Percentiles rank a stretch among this genome's conserved stretches.
phyloP scores from a whole-genome alignment of 805 yeast species.

The Ogataea nonfermentans region DNA sequence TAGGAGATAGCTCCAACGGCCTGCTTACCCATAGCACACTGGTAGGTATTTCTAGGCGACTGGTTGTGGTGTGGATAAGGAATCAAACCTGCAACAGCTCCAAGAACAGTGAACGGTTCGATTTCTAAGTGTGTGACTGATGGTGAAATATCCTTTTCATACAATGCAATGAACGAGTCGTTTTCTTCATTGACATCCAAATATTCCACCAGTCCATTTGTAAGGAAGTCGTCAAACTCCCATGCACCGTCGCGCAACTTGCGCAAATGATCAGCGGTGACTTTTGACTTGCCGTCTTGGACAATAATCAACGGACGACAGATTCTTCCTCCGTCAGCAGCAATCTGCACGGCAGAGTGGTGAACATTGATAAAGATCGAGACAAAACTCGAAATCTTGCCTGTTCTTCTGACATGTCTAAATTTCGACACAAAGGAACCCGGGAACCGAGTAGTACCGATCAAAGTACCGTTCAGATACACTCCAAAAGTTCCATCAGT shows the following conservation, averaged over 20 bases:
- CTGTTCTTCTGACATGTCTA: constrained; percentile 77
- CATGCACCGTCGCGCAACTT: constrained; percentile 64
- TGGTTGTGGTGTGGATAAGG: constrained; percentile 93
- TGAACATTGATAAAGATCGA: constrained; percentile 88
- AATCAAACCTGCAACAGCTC: constrained; percentile 90
- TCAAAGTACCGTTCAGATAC: constrained; percentile 88
- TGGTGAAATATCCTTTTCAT: constrained; percentile 61
- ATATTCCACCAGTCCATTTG: constrained; percentile 87
- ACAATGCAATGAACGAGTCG: constrained; percentile 87
- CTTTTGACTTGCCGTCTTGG: constrained; percentile 66
- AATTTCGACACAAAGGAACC: constrained; percentile 75
- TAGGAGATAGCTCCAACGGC: constrained; percentile 99
- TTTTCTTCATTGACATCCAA: constrained; percentile 97
- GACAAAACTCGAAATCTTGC: constrained; percentile 84
- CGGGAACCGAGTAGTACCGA: constrained; percentile 88
- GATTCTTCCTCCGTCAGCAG: constrained; percentile 98
- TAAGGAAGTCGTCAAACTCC: constrained; percentile 88
- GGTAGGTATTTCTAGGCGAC: constrained; percentile 89
- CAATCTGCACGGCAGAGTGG: constrained; percentile 92
- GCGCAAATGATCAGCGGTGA: constrained; percentile 65
- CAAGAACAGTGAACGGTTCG: constrained; percentile 89
- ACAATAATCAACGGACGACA: constrained; percentile 95
- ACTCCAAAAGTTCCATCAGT: constrained; percentile 77
- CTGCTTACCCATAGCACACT: constrained; percentile 97
- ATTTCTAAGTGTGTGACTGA: constrained; percentile 87